Conservation (phyloP, 2,329 filamentous ascomycete genomes). For the Sporothrix mexicana region DNA sequence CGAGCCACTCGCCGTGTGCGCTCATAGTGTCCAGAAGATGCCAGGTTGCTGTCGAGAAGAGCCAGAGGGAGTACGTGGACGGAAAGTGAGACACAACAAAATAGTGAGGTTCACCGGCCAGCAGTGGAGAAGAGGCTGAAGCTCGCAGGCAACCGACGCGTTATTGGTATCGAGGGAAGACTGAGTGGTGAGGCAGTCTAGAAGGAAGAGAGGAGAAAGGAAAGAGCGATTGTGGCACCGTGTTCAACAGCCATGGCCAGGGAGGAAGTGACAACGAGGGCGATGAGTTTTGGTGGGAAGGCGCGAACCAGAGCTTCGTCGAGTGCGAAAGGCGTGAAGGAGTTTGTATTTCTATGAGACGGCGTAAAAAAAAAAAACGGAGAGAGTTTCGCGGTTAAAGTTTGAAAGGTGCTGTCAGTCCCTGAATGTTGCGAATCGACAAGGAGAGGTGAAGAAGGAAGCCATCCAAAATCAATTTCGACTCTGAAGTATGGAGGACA, state of each 20-base stretch:
- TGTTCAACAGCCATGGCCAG: conserved; percentile 29
- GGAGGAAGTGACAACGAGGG: not conserved
- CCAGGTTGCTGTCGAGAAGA: conserved; percentile 32
- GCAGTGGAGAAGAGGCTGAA: conserved; percentile 3
- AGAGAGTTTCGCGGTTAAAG: not conserved
- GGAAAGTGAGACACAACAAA: not conserved
- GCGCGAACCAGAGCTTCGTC: not conserved
- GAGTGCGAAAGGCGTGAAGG: conserved; percentile 3
- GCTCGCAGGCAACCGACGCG: not conserved
- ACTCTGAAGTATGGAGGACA: not conserved
- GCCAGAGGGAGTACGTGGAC: not conserved
- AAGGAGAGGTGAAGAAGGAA: not conserved
- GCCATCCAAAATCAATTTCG: not conserved
- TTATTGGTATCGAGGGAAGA: not conserved
- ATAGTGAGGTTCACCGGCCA: conserved; percentile 20
- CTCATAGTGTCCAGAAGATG: conserved; percentile 43
- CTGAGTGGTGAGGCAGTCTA: not conserved
- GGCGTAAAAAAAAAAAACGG: not conserved
- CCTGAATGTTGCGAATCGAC: not conserved
- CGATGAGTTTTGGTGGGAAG: not conserved
- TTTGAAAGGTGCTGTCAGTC: not conserved
- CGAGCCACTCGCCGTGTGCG: conserved; percentile 43
- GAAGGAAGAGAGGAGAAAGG: not conserved
- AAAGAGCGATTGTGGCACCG: conserved; percentile 21
- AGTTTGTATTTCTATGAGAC: not conserved